Base-by-base conservation (phyloP, 306 rosid genomes). In the Crotalaria pallida region DNA sequence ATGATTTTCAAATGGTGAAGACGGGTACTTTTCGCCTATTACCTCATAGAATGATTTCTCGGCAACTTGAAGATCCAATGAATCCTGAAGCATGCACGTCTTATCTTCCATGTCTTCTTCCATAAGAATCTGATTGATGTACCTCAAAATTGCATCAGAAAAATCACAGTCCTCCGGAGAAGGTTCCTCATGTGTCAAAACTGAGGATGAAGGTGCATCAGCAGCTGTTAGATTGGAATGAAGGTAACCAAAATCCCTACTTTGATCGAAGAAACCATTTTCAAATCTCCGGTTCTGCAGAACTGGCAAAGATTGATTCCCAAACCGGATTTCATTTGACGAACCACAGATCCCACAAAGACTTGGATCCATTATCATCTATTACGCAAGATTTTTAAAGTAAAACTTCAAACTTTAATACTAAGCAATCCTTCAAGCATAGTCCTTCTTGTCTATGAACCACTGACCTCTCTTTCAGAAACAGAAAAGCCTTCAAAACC, bases 21-120 rank as follows among this genome's bases (percentile, higher is more conserved):
- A 88, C n/a, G 99, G 96, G 26, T 91, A 91, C 50, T 89, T 84
- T 71, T 95, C 79, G 6, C 97, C 97, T 57, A 95, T 86, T 26
- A 83, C 97, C 13, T 95, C 99, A 44, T 95, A 95, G 56, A 95
- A 86, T 1, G 97, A 76, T 81, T 83, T 89, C 84, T 91, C 99
- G 1, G 99, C 97, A 13, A 88, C 90, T 63, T 91, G 96, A 84
- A 94, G 96, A 80, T 91, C 97, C 77, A 91, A 79, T 72, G 99
- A 94, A 76, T 89, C 96, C 72, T 91, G 92, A 71, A 84, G 88
- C 92, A 86, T 87, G 69, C 95, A 87, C 34, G 87, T 80, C 83
- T 83, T 91, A 44, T 89, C 99, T 73, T 91, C 99, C 85, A 89
- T 74, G 66, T 91, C 99, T 78, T 91, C 97, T 68, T 95, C 97